Base-by-base conservation (phyloP, 2,329 filamentous ascomycete genomes). In the Grosmannia huntii region DNA sequence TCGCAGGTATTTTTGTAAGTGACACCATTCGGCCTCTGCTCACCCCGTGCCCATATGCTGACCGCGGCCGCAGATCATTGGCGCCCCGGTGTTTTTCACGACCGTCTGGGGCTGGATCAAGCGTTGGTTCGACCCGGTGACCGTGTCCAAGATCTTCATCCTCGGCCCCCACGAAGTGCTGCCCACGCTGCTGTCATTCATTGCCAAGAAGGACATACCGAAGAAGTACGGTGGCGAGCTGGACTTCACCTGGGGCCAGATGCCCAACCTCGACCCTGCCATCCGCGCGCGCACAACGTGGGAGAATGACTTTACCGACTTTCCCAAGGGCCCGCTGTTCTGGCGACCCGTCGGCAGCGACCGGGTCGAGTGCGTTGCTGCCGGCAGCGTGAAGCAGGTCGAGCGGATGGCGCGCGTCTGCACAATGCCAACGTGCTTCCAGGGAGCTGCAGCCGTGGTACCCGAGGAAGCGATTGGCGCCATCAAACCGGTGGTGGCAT, bases 101-200 rank as follows among this genome's bases (percentile, higher is more conserved):
- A 96, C 90, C 3, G 89, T 96, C 60, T 92, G 91, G 91, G 84
- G 88, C 64, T 96, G 90, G 90, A 81, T 95, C 73, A 95, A 95
- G 78, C 86, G 87, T 67, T 96, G 91, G 90, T 96, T 96, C 67
- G 87, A 91, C 73, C 91, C 91, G 7, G 90, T 90, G 62, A 96
- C 92, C 38, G 89, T 90, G 3, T 94, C 89, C 66, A 97, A 97
- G 75, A 96, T 97, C 70, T 96, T 95, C 71, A 94, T 97, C 65
- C 82, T 97, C 57, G 78, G 79, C 53, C 76, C 82, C 10, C 68
- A 81, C 58, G 89, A 95, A 71, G 86, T 95, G 57, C 81, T 85
- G 64, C 75, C 85, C 19, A 92, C 89, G 1, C 81, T 97, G 28
- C 81, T 85, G 63, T 77, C 82, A 57, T 96, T 92, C 72, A 90